These are phyloP conservation scores for Hypoxylon fragiforme DNA, from an alignment of 495 filamentous ascomycete species.

Conservation along the genomic window DNA sequence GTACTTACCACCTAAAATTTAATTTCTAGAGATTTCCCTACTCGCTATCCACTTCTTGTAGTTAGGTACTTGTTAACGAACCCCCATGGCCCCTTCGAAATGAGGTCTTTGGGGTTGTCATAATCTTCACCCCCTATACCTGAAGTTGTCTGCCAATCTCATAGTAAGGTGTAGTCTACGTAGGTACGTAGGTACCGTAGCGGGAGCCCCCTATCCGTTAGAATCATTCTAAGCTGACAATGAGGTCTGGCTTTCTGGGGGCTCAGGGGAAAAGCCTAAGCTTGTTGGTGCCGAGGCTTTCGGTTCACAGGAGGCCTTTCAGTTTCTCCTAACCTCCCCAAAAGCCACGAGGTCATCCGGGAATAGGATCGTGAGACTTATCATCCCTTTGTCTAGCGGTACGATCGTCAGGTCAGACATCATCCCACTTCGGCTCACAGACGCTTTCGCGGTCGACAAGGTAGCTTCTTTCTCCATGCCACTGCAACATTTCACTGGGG, in stretches of 20 bases:
- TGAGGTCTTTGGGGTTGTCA: too few relatives aligned
- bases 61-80: conserved; percentile 1
- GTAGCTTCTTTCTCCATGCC: conserved; percentile 24
- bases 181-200: too few relatives aligned
- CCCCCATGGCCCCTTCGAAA: too few relatives aligned
- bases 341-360: conserved; percentile 6
- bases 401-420: conserved; percentile 32
- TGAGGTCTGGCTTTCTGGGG: background rate
- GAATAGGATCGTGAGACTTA: conserved; percentile 19
- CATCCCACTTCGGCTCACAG: conserved; percentile 30
- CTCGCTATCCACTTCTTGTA: too few relatives aligned
- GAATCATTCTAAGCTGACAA: background rate
- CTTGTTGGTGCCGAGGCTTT: conserved; percentile 8
- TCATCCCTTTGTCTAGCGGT: conserved; percentile 24
- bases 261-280: background rate
- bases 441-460: conserved; percentile 21
- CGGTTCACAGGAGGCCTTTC: conserved; percentile 19
- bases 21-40: too few relatives aligned
- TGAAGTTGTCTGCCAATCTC: background rate
- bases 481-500: conserved; percentile 17
- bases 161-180: background rate
- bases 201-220: too few relatives aligned
- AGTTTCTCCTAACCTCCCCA: conserved; percentile 27
- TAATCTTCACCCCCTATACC: background rate
- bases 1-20: too few relatives aligned